Evolutionary conservation across 2,329 filamentous ascomycete species (phyloP).

Genomic region (Hypoxylon sp.): DNA sequence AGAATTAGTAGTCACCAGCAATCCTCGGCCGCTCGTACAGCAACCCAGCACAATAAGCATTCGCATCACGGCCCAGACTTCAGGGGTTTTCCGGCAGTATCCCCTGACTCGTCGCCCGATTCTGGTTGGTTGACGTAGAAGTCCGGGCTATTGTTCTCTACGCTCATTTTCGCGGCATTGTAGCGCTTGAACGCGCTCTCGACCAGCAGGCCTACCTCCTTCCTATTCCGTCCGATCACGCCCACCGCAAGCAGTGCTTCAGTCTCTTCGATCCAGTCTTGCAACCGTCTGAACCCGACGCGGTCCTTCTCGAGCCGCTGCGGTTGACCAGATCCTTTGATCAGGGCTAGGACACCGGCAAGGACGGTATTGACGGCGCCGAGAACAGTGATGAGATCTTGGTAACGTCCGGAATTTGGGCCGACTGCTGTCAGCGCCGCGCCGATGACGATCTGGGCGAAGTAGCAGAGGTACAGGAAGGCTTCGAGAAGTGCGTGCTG

Average conservation of each 20-base stretch:
- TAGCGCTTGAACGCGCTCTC: conserved; percentile 59
- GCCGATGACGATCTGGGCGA: conserved; percentile 61
- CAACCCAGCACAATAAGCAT: not conserved
- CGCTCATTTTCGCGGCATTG: conserved; percentile 57
- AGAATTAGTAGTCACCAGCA: not conserved
- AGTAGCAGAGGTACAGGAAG: conserved; percentile 58
- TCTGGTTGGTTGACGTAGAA: conserved; percentile 51
- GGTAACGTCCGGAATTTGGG: conserved; percentile 60
- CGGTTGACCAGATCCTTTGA: conserved; percentile 65
- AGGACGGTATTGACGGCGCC: conserved; percentile 73
- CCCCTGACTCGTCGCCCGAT: conserved; percentile 15
- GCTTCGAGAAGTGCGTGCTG: conserved; percentile 54
- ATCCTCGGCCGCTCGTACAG: not conserved
- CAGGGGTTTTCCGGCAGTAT: conserved; percentile 30
- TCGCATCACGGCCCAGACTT: not conserved
- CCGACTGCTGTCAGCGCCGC: conserved; percentile 62
- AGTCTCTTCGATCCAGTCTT: conserved; percentile 67
- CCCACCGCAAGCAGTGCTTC: conserved; percentile 60
- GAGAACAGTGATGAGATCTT: conserved; percentile 66
- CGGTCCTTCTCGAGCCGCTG: conserved; percentile 61
- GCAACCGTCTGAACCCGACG: conserved; percentile 60
- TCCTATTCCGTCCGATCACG: conserved; percentile 57
- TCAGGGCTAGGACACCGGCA: conserved; percentile 70
- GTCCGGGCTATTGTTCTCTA: conserved; percentile 58
- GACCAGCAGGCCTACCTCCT: conserved; percentile 59